phyloP scores from a whole-genome alignment of 768 basidiomycete species.

The Boletus subparvulus region DNA sequence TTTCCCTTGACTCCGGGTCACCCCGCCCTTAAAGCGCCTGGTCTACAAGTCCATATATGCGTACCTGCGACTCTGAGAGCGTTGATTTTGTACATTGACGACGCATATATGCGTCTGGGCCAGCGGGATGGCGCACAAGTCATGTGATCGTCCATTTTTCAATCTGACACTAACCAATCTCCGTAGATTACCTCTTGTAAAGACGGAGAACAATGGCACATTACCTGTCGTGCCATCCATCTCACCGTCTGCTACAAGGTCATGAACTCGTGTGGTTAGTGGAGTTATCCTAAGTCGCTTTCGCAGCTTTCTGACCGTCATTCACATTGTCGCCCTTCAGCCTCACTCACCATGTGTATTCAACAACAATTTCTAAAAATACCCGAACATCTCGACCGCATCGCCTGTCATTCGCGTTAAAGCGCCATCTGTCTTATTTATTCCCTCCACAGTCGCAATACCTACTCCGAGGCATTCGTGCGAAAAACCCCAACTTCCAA shows the following conservation, averaged over 20 bases:
- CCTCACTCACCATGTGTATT: neutral
- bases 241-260: slow-evolving; percentile 12
- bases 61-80: neutral
- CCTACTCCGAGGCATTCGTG: neutral
- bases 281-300: neutral
- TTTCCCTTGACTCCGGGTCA: neutral
- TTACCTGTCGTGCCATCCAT: slow-evolving; percentile 10
- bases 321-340: no score
- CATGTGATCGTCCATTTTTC: neutral
- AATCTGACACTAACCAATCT: slow-evolving; percentile 4
- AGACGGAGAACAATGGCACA: slow-evolving; percentile 10
- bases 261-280: slow-evolving; percentile 10
- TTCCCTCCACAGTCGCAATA: neutral
- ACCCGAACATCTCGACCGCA: neutral
- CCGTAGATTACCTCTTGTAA: slow-evolving; percentile 13
- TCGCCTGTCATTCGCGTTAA: neutral
- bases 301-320: neutral
- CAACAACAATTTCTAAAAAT: neutral
- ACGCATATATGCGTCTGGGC: neutral
- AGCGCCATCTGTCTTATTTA: neutral
- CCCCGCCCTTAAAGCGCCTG: no score
- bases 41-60: neutral
- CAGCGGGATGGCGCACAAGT: neutral
- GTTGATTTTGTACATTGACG: neutral
- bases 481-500: neutral